phyloP scores from a whole-genome alignment of 2,329 filamentous ascomycete genomes.

The Penicillium sp. region DNA sequence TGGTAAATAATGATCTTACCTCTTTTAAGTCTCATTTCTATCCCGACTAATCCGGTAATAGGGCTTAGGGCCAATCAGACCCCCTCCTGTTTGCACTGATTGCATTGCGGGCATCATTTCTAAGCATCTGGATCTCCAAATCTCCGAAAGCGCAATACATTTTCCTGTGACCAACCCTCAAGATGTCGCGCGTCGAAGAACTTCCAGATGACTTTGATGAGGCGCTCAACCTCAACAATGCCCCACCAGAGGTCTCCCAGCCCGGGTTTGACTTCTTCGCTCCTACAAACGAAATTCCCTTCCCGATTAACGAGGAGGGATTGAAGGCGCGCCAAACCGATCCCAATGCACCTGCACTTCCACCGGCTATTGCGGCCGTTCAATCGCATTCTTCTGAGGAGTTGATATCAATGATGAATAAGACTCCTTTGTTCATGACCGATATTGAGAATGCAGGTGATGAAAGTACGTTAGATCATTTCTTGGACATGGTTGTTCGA shows the following conservation, averaged over 20 bases:
- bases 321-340: conserved; percentile 32
- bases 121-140: conserved; percentile 3
- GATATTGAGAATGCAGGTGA: conserved; percentile 65
- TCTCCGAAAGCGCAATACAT: background rate
- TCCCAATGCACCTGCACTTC: conserved; percentile 47
- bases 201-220: conserved; percentile 52
- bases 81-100: conserved; percentile 33
- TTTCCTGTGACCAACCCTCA: conserved; percentile 7
- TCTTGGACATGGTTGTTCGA: background rate
- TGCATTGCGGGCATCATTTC: conserved; percentile 18
- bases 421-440: conserved; percentile 91
- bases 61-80: conserved; percentile 13
- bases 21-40: background rate
- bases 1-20: background rate
- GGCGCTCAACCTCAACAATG: conserved; percentile 43
- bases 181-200: conserved; percentile 54
- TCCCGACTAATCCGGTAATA: conserved; percentile 5
- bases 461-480: conserved; percentile 42
- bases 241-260: conserved; percentile 20
- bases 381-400: conserved; percentile 59
- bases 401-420: conserved; percentile 63
- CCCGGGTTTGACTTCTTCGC: conserved; percentile 22
- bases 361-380: conserved; percentile 58
- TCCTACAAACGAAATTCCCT: conserved; percentile 34
- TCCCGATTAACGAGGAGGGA: conserved; percentile 40